These are phyloP conservation scores for Colletotrichum melonis DNA, from an alignment of 2,329 filamentous ascomycete genomes.

Conservation along the genomic window DNA sequence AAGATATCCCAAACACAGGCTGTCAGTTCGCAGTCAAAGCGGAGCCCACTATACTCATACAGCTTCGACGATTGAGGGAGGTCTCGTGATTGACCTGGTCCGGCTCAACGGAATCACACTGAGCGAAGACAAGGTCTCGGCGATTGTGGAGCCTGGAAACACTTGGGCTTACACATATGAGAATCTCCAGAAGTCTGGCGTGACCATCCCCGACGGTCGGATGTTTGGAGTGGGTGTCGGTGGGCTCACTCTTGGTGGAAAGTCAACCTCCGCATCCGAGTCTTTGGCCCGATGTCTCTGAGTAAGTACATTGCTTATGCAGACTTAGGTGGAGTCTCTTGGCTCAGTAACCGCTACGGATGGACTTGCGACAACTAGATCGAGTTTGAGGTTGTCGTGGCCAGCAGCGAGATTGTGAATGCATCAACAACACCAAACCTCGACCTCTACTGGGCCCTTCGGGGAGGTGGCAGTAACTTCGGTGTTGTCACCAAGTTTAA, in stretches of 20 bases:
- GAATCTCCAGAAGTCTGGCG: constrained; percentile 43
- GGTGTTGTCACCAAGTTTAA: constrained; percentile 46
- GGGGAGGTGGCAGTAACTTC: constrained; percentile 58
- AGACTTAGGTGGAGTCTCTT: constrained; percentile 52
- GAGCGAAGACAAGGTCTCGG: constrained; percentile 43
- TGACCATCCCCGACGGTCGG: constrained; percentile 53
- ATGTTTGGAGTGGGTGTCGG: constrained; percentile 52
- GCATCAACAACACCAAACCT: constrained; percentile 46
- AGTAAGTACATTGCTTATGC: background rate
- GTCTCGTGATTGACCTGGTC: constrained; percentile 50
- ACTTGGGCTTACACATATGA: constrained; percentile 53
- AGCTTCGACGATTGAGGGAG: constrained; percentile 48
- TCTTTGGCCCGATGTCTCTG: no score
- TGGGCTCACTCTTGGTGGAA: constrained; percentile 50
- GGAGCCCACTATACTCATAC: constrained; percentile 58
- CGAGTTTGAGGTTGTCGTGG: constrained; percentile 53
- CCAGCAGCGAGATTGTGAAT: constrained; percentile 49
- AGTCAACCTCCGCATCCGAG: background rate
- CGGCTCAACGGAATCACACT: constrained; percentile 47
- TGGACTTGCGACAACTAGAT: constrained; percentile 53
- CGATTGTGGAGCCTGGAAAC: constrained; percentile 50
- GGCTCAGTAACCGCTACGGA: constrained; percentile 52
- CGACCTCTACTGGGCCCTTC: constrained; percentile 57
- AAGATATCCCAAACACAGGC: background rate
- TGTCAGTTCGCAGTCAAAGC: constrained; percentile 53